Conservation (phyloP, 2,329 filamentous ascomycete genomes). For the Didymella keratinophila region DNA sequence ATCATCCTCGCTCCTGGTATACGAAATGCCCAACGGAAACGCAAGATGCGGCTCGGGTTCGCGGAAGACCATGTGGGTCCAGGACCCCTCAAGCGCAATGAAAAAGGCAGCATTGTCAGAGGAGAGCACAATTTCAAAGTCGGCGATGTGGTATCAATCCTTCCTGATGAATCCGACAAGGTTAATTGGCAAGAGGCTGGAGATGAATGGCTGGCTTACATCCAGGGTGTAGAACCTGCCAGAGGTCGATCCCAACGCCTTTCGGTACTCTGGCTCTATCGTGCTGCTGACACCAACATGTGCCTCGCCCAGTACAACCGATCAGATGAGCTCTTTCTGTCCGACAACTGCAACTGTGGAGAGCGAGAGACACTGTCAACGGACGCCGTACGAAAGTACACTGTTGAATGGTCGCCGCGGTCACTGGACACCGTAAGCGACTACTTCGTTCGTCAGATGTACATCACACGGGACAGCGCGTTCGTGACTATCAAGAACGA, state of each 20-base stretch:
- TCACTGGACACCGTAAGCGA: constrained; percentile 52
- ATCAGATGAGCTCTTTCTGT: constrained; percentile 77
- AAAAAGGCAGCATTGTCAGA: not conserved
- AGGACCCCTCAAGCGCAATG: constrained; percentile 28
- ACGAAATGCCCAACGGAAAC: constrained; percentile 11
- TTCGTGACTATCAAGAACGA: constrained; percentile 66
- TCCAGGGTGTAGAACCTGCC: constrained; percentile 59
- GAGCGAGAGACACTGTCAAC: constrained; percentile 60
- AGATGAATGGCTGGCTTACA: constrained; percentile 73
- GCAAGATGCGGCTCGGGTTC: constrained; percentile 31
- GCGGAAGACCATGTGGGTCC: constrained; percentile 3
- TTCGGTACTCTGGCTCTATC: constrained; percentile 77
- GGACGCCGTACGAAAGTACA: constrained; percentile 65
- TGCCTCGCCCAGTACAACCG: constrained; percentile 72
- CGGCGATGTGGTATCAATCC: constrained; percentile 61
- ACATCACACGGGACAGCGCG: constrained; percentile 65
- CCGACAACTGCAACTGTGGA: constrained; percentile 76
- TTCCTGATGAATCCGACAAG: constrained; percentile 58
- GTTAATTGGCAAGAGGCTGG: constrained; percentile 63
- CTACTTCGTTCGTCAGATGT: constrained; percentile 76
- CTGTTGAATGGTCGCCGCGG: constrained; percentile 65
- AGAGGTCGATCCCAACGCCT: constrained; percentile 56
- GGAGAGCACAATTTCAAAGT: too few relatives aligned
- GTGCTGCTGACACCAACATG: constrained; percentile 74
- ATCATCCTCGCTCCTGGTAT: constrained; percentile 22